Percentiles rank a stretch among this genome's conserved stretches.
These are phyloP conservation scores for Coemansia sp. DNA, from an alignment of 192 early-diverging fungal species.

Conservation along the genomic window DNA sequence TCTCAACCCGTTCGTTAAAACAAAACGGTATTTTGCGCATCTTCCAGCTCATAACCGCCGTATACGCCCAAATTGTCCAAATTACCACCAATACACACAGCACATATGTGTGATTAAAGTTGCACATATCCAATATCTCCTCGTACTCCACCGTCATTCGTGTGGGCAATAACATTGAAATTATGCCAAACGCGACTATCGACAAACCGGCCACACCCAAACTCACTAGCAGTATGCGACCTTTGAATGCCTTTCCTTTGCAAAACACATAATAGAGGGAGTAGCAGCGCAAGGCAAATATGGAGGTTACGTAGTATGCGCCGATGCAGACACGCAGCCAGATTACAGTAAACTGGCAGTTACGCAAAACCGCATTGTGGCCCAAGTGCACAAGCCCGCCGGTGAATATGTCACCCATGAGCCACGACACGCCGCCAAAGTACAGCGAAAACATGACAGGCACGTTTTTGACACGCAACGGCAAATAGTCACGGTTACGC, in stretches of 20 bases:
- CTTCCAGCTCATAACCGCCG: conserved; percentile 31
- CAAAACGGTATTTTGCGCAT: conserved; percentile 45
- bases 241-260: conserved; percentile 34
- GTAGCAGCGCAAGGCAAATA: conserved; percentile 41
- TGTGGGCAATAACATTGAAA: conserved; percentile 29
- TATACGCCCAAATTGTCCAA: conserved; percentile 31
- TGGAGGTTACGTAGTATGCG: conserved; percentile 28
- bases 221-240: conserved; percentile 6
- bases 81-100: conserved; percentile 15
- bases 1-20: conserved; percentile 39
- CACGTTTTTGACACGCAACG: conserved; percentile 43
- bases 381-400: conserved; percentile 35
- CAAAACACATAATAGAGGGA: conserved; percentile 43
- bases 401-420: conserved; percentile 44
- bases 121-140: conserved; percentile 36
- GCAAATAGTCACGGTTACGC: conserved; percentile 39
- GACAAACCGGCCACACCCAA: conserved; percentile 8
- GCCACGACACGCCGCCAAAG: conserved; percentile 28
- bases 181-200: conserved; percentile 25
- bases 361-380: conserved; percentile 21
- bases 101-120: conserved; percentile 14
- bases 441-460: conserved; percentile 45
- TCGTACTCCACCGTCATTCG: conserved; percentile 33
- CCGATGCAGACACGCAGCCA: conserved; percentile 41
- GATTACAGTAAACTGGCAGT: conserved; percentile 33